Evolutionary conservation across 2,329 filamentous ascomycete genomes (phyloP), one percentile per base, ranked within the genome.

Genomic region (Cadophora gregata): DNA sequence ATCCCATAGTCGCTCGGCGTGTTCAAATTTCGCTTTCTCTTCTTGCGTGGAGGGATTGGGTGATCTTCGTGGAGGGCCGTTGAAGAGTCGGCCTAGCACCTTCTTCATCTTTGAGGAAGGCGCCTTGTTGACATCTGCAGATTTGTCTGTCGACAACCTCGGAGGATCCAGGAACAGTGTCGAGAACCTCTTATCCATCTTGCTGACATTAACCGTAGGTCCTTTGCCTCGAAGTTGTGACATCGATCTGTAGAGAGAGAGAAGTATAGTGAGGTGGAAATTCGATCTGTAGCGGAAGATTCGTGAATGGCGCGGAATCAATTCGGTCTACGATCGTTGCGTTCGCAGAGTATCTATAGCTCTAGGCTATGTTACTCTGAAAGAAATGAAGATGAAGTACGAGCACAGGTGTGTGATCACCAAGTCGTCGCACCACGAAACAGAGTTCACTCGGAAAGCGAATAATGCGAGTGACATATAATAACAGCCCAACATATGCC

Each of bases 111-210:
- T 55, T 36, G 62, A 63, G 10, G 47, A 9, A 12, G 7, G n/a
- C 24, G 31, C 33, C 27, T 59, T 51, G 12, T 25, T 36, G 6
- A 42, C 38, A 7, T 29, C n/a, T 21, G 58, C 36, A 5, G 53
- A 24, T 12, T 55, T 51, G n/a, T 47, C 31, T 21, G 53, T n/a
- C 4, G 53, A 36, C 1, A 58, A 24, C 9, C 50, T 27, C 29
- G 50, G 42, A 27, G 59, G 29, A 21, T 55, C 59, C 16, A 63
- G 42, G 36, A 63, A 60, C 21, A 66, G 25, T 4, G 60, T 55
- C 29, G 64, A 63, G 53, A 59, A 66, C 3, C 60, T 47, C 29
- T 59, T 56, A 27, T 63, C 53, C 60, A 66, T 63, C 16, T 51
- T 61, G 42, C 31, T 31, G 12, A 51, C 25, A 36, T 50, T 50